Percentiles rank a stretch among this genome's conserved stretches.
Conservation (phyloP, 2,329 filamentous ascomycete species). For the Fusarium bactridioides region DNA sequence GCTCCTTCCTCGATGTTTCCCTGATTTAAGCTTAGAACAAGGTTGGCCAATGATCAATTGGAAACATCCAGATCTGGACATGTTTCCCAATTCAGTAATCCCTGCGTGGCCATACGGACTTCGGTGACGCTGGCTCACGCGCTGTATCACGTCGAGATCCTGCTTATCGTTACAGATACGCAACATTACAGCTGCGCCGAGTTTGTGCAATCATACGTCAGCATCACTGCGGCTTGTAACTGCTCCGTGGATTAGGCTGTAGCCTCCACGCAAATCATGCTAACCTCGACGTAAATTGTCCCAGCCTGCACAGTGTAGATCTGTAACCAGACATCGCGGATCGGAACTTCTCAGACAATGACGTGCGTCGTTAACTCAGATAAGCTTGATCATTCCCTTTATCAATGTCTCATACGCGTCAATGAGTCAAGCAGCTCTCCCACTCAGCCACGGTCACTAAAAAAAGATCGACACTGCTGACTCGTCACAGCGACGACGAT, state of each 20-base stretch:
- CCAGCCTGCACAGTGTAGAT: neutral
- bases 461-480: constrained; percentile 20
- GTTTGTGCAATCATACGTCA: neutral
- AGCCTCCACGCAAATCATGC: neutral
- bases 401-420: constrained; percentile 34
- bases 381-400: constrained; percentile 28
- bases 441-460: constrained; percentile 14
- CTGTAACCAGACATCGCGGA: neutral
- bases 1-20: neutral
- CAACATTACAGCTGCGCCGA: neutral
- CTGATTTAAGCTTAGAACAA: constrained; percentile 1
- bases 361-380: constrained; percentile 9
- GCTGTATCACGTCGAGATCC: neutral
- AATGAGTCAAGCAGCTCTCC: constrained; percentile 9
- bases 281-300: neutral
- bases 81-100: neutral
- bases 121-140: neutral
- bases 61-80: neutral
- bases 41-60: neutral
- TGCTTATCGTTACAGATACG: neutral
- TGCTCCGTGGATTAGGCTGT: neutral
- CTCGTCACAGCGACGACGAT: constrained; percentile 20
- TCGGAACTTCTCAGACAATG: neutral
- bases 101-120: neutral
- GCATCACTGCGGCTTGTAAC: neutral